phyloP scores from a whole-genome alignment of 257 asterid species.

The Solanum chilense region DNA sequence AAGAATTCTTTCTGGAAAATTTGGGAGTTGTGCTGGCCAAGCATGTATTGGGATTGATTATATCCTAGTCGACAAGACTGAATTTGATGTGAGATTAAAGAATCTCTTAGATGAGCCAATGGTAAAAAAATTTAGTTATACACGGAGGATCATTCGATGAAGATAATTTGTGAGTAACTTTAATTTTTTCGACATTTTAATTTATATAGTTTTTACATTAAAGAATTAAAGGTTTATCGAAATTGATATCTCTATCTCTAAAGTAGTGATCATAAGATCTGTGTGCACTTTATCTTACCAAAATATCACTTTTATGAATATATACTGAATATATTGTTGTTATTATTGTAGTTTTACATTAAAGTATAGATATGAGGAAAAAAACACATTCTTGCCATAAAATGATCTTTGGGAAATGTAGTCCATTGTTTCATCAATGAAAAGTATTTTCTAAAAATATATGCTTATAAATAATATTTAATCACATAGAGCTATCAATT shows the following conservation, averaged over 20 bases:
- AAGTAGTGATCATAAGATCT: too few relatives aligned
- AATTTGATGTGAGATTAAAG: slow-evolving; percentile 13
- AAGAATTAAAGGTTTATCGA: not conserved
- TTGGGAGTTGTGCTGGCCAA: slow-evolving; percentile 80
- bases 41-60: slow-evolving; percentile 74
- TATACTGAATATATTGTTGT: too few relatives aligned
- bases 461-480: not conserved
- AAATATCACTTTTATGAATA: too few relatives aligned
- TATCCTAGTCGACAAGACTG: slow-evolving; percentile 38
- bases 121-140: slow-evolving; percentile 41
- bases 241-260: too few relatives aligned
- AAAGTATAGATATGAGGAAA: not conserved
- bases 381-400: not conserved
- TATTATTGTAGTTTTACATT: not conserved
- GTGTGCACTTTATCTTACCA: too few relatives aligned
- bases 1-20: slow-evolving; percentile 60
- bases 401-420: not conserved
- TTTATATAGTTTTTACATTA: not conserved
- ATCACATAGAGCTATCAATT: not conserved
- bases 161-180: slow-evolving; percentile 41
- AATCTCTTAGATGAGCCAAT: slow-evolving; percentile 35
- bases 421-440: not conserved
- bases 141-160: slow-evolving; percentile 57
- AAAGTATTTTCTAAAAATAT: not conserved
- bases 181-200: not conserved